Conservation (phyloP, 257 asterid species). For the Nicotiana noctiflora region DNA sequence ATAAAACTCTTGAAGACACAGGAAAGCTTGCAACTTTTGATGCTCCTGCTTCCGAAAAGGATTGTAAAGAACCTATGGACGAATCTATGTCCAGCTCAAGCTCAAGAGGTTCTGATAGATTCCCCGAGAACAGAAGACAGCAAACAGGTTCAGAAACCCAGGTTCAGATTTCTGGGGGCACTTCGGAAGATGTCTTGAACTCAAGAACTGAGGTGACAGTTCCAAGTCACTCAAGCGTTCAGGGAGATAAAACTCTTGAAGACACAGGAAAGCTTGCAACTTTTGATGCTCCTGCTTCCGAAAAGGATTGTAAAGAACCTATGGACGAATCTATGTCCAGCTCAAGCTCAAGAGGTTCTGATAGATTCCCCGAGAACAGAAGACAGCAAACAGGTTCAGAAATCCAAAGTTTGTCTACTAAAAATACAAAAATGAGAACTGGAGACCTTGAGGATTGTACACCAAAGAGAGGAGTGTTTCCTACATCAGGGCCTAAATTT, state of each 20-base stretch:
- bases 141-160: constrained; percentile 16
- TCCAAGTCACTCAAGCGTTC: constrained; percentile 19
- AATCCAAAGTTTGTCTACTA: constrained; percentile 13
- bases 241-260: constrained; percentile 13
- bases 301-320: constrained; percentile 23
- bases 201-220: constrained; percentile 19
- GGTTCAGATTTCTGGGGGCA: too few relatives aligned
- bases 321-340: constrained; percentile 26
- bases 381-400: constrained; percentile 22
- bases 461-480: constrained; percentile 31
- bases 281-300: constrained; percentile 18
- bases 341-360: constrained; percentile 22
- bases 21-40: constrained; percentile 16
- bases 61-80: constrained; percentile 23
- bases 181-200: neutral
- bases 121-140: constrained; percentile 17
- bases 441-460: constrained; percentile 20
- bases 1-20: constrained; percentile 18
- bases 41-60: constrained; percentile 18
- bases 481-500: constrained; percentile 36
- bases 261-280: constrained; percentile 21
- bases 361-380: constrained; percentile 14
- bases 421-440: constrained; percentile 11
- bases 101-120: constrained; percentile 21
- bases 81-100: constrained; percentile 26